phyloP scores from a whole-genome alignment of 495 filamentous ascomycete genomes.

The Cudoniella acicularis region DNA sequence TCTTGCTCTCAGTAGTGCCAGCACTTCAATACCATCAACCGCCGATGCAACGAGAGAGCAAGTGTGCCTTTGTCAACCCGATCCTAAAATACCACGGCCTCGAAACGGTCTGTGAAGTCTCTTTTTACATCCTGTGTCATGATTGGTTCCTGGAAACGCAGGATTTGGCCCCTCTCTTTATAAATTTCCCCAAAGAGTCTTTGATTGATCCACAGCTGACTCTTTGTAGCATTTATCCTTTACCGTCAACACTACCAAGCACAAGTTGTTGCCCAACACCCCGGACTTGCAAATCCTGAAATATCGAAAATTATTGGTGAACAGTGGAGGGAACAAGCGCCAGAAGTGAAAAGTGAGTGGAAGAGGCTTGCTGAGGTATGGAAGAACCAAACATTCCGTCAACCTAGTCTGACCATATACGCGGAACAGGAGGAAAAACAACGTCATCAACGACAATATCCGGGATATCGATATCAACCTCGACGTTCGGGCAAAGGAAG shows the following conservation, averaged over 20 bases:
- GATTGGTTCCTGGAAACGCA: slow-evolving; percentile 20
- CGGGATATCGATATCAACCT: slow-evolving; percentile 91
- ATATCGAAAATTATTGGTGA: slow-evolving; percentile 98
- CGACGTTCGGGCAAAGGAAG: slow-evolving; percentile 59
- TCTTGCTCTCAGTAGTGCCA: slow-evolving; percentile 36
- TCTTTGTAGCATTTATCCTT: slow-evolving; percentile 82
- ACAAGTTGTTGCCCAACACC: slow-evolving; percentile 72
- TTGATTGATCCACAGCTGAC: neutral
- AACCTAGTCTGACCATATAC: neutral
- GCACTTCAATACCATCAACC: slow-evolving; percentile 25
- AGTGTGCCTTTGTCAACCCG: slow-evolving; percentile 88
- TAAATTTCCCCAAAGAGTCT: slow-evolving; percentile 17
- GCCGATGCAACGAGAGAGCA: slow-evolving; percentile 36
- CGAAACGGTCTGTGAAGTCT: slow-evolving; percentile 78
- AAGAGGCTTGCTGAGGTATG: slow-evolving; percentile 79
- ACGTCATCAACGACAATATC: slow-evolving; percentile 85
- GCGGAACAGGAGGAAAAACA: slow-evolving; percentile 77
- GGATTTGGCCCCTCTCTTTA: slow-evolving; percentile 19
- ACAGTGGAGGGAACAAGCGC: slow-evolving; percentile 75
- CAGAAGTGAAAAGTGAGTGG: slow-evolving; percentile 82
- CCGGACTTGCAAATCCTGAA: slow-evolving; percentile 90
- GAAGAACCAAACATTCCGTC: neutral
- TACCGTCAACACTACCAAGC: slow-evolving; percentile 94
- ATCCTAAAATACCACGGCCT: slow-evolving; percentile 89
- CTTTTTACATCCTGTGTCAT: slow-evolving; percentile 14